These are phyloP conservation scores for Phytopythium vexans DNA, from an alignment of 352 stramenopile genomes.

Conservation along the genomic window DNA sequence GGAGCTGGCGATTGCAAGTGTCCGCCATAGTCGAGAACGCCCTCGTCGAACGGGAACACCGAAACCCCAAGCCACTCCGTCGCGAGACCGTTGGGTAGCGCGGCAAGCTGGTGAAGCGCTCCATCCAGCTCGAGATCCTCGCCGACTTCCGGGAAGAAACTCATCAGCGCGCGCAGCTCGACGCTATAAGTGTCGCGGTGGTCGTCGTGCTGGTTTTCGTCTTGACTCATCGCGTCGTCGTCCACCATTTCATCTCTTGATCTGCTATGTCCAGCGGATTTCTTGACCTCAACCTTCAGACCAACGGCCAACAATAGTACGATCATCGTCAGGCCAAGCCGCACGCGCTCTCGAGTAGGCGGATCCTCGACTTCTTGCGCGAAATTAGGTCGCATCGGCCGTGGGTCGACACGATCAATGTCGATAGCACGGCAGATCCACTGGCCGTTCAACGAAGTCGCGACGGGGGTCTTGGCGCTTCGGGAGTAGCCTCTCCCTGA, in stretches of 20 bases:
- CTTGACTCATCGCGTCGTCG: no score
- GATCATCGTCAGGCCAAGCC: not conserved
- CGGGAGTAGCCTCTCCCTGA: not conserved
- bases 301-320: no score
- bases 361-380: not conserved
- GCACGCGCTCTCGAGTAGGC: not conserved
- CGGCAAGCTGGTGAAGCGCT: not conserved
- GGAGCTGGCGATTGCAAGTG: not conserved
- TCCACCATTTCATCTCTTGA: no score
- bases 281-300: no score
- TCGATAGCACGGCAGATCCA: constrained; percentile 14
- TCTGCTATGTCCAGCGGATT: no score
- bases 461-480: not conserved
- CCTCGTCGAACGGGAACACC: not conserved
- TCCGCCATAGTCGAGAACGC: constrained; percentile 8
- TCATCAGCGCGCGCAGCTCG: constrained; percentile 2
- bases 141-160: constrained; percentile 8
- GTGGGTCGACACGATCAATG: not conserved
- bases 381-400: not conserved
- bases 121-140: constrained; percentile 5
- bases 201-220: no score
- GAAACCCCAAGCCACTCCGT: not conserved
- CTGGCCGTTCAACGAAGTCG: constrained; percentile 3
- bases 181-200: not conserved
- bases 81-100: constrained; percentile 4